A percentile compares a stretch with the other conserved stretches of the same genome.
Evolutionary conservation across 768 basidiomycete species (phyloP).

Genomic region (Vishniacozyma victoriae): DNA sequence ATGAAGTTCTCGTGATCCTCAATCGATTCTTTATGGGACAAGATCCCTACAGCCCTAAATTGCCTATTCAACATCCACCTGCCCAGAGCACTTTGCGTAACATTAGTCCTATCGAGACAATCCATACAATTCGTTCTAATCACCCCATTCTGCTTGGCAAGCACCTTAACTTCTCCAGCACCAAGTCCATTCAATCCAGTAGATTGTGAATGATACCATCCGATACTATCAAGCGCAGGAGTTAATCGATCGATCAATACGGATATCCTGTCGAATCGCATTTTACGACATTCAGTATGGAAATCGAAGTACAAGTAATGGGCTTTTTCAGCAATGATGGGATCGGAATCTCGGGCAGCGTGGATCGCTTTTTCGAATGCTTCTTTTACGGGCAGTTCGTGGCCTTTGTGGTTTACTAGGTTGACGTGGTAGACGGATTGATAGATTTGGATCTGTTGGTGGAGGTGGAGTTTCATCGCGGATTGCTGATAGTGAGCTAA

Average conservation of each 20-base stretch:
- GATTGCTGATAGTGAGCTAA: conserved; percentile 54
- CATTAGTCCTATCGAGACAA: conserved; percentile 86
- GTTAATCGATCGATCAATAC: conserved; percentile 70
- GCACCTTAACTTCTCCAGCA: conserved; percentile 51
- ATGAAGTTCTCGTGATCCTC: conserved; percentile 77
- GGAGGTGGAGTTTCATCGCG: conserved; percentile 67
- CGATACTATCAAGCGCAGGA: conserved; percentile 51
- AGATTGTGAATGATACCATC: conserved; percentile 30
- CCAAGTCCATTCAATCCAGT: conserved; percentile 1
- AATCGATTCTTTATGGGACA: conserved; percentile 64
- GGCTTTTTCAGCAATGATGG: conserved; percentile 57
- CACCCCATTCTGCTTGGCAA: conserved; percentile 64
- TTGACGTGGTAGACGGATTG: conserved; percentile 77
- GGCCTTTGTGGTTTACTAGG: conserved; percentile 85
- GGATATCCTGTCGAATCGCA: conserved; percentile 90
- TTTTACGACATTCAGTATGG: conserved; percentile 85
- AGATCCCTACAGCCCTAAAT: conserved; percentile 64
- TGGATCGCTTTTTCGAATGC: conserved; percentile 76
- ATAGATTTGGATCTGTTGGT: conserved; percentile 66
- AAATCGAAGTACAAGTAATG: conserved; percentile 96
- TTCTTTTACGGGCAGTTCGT: conserved; percentile 91
- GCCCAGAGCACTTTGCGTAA: conserved; percentile 85
- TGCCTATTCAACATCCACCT: conserved; percentile 77
- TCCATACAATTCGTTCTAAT: conserved; percentile 98
- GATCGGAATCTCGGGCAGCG: conserved; percentile 51